Conservation (phyloP, 2,329 filamentous ascomycete species). For the Hypoxylon sp. region DNA sequence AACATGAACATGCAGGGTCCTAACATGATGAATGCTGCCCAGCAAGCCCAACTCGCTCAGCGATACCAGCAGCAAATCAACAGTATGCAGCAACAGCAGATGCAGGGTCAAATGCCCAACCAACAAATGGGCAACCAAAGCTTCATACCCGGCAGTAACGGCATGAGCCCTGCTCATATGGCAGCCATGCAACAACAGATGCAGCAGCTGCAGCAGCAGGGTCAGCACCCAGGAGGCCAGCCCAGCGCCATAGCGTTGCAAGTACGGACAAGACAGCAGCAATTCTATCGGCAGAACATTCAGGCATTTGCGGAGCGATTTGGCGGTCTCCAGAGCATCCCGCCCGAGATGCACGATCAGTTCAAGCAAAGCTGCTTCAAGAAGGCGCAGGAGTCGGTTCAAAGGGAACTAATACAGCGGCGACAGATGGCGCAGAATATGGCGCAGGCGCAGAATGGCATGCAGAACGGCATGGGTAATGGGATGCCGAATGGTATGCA, state of each 20-base stretch:
- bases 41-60: conserved; percentile 56
- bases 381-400: conserved; percentile 53
- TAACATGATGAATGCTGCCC: conserved; percentile 55
- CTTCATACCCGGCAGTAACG: conserved; percentile 57
- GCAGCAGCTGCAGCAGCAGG: conserved; percentile 51
- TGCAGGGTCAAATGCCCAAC: conserved; percentile 56
- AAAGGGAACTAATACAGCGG: conserved; percentile 49
- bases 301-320: conserved; percentile 53
- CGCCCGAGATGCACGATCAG: conserved; percentile 58
- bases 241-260: conserved; percentile 45
- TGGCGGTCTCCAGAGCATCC: conserved; percentile 60
- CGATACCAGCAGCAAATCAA: conserved; percentile 53
- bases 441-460: conserved; percentile 59
- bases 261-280: conserved; percentile 53
- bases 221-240: conserved; percentile 45
- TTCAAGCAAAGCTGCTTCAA: conserved; percentile 59
- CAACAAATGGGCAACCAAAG: conserved; percentile 58
- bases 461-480: conserved; percentile 53
- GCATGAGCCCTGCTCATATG: conserved; percentile 51
- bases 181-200: conserved; percentile 49
- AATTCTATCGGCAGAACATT: conserved; percentile 58
- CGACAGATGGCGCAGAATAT: conserved; percentile 64
- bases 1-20: conserved; percentile 56
- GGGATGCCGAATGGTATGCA: conserved; percentile 53
- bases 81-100: conserved; percentile 53